Evolutionary conservation across 257 asterid species (phyloP), one percentile per base, ranked within the genome.

Genomic region (Marsdenia floribunda): DNA sequence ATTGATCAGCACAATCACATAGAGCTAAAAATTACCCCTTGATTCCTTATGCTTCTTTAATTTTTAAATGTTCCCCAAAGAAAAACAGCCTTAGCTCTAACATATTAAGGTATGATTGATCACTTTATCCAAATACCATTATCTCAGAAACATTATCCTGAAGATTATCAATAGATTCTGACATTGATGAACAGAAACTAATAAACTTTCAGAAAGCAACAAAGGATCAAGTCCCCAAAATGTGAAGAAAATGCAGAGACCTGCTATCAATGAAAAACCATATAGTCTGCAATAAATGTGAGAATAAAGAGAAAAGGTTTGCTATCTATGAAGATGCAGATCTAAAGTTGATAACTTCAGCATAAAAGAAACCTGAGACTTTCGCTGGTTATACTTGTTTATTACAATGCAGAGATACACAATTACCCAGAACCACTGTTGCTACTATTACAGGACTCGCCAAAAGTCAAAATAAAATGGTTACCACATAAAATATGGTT

Each of bases 211-310:
- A 22, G 37, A 33, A 6, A 63, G 53, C n/a, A 65, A 72, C 61
- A 70, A 70, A 19, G 50, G 60, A 46, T 22, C 22, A 70, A 50
- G 38, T 21, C 16, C 64, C 50, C 13, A 35, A 69, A 18, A 50
- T 21, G 52, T 71, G 26, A 66, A 70, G 65, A 68, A 71, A 53
- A 60, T 65, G 22, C 58, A 49, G 59, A 79, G 67, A 21, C 21
- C 59, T 26, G 47, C 24, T 38, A 60, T 13, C 60, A 68, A n/a
- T 63, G 68, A 55, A 55, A 54, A 47, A 67, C 37, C 47, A 38
- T 49, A 2, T 7, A 53, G 29, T 11, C 70, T 14, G 6, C 40
- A 22, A 46, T 46, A 12, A 42, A 68, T 6, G 21, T 6, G 19
- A 68, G 26, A 5, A 46, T 49, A 58, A 6, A 70, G 50, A 70